Evolutionary conservation across 352 stramenopile species (phyloP), one percentile per base, ranked within the genome.

Genomic region (Pythium oligandrum): DNA sequence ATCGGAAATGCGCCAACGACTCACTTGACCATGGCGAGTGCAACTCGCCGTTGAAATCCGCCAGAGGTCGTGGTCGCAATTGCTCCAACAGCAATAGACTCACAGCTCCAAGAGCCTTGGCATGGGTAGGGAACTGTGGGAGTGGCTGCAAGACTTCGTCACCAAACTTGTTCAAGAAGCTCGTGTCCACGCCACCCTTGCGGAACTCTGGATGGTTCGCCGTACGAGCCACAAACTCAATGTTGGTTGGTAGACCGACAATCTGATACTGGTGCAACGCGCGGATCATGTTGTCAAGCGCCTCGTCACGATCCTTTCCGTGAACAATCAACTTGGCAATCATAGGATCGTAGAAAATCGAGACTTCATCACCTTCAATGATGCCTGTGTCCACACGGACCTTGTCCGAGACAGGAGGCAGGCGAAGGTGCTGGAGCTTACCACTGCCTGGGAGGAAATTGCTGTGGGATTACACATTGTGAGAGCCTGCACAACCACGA

Each of bases 301-400:
- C 92, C 47, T 77, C 74, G 38, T 82, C 61, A 40, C 95, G 83
- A 63, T 89, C 82, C 34, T 88, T 66, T 33, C 76, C 95, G 65
- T 98, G 86, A 4, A 93, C 90, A 53, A 98, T 93, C 30, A 98
- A 70, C 81, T 98, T 97, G 48, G 86, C 83, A 48, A 98, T 96
- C 88, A 98, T 97, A 11, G 90, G 88, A 46, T 98, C 91, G 67
- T 98, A 98, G 57, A 95, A 95, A 55, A 97, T 95, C 8, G 83
- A 95, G 6, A 98, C 84, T 47, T 93, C 75, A 58, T 96, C 88
- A 31, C 90, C 87, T 69, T 96, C 68, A 42, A 85, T 64, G 46
- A 97, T 87, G n/a, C 90, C 88, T 12, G 90, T 96, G 60, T 97
- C 90, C 36, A 97, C 87, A n/a, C 90, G 85, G 33, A 96, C 83